Conservation (phyloP, 2,329 filamentous ascomycete genomes). For the Pseudocercospora pini-densiflorae region DNA sequence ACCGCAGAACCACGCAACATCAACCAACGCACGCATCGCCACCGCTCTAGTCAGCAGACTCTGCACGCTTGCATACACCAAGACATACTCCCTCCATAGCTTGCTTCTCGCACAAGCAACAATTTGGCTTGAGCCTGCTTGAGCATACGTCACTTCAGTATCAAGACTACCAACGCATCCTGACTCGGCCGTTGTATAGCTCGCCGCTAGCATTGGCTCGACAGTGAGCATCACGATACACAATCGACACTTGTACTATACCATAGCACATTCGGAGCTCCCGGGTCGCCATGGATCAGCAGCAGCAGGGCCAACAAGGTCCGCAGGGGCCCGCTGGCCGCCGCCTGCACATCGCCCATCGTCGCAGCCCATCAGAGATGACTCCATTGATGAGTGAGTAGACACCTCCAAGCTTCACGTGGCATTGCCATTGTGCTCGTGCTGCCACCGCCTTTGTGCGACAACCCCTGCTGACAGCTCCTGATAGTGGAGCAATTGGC, state of each 20-base stretch:
- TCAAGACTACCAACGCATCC: conserved; percentile 14
- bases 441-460: background rate
- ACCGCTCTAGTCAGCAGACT: conserved; percentile 12
- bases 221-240: conserved; percentile 2
- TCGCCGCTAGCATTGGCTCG: conserved; percentile 11
- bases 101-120: conserved; percentile 21
- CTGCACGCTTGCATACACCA: conserved; percentile 17
- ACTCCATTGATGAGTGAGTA: conserved; percentile 96
- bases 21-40: conserved; percentile 18
- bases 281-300: conserved; percentile 48
- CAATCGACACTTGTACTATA: background rate
- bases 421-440: background rate
- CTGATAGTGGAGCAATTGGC: conserved; percentile 89
- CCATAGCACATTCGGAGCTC: conserved; percentile 10
- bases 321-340: conserved; percentile 76
- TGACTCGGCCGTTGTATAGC: conserved; percentile 17
- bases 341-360: conserved; percentile 94
- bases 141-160: conserved; percentile 35
- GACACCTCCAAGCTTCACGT: background rate
- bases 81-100: conserved; percentile 16
- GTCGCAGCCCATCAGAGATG: conserved; percentile 94
- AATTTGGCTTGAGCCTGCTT: conserved; percentile 17
- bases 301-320: conserved; percentile 54
- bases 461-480: conserved; percentile 38
- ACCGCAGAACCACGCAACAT: conserved; percentile 8